These are phyloP conservation scores for Boletus vinaceobasis DNA, from an alignment of 768 basidiomycete genomes.

Conservation along the genomic window DNA sequence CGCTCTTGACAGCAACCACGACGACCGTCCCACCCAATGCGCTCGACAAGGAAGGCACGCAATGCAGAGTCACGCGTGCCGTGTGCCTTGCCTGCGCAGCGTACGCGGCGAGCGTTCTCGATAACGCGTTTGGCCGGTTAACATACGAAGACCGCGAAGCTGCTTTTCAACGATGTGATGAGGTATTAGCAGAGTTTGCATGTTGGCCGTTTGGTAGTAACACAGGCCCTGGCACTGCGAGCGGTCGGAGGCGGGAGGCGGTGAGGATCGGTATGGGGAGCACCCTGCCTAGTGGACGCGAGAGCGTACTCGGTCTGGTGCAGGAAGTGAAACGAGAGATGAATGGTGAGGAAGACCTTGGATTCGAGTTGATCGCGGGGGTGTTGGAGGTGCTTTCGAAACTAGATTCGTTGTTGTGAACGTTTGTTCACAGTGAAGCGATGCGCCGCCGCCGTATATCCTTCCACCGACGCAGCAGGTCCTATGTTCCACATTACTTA, in stretches of 20 bases:
- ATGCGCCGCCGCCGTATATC: neutral
- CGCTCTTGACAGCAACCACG: conserved; percentile 80
- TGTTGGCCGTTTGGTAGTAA: conserved; percentile 80
- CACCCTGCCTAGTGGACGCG: conserved; percentile 49
- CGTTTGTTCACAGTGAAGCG: neutral
- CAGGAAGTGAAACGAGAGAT: conserved; percentile 73
- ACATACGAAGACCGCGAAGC: conserved; percentile 92
- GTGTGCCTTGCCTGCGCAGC: conserved; percentile 88
- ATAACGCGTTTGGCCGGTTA: conserved; percentile 86
- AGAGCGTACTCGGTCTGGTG: conserved; percentile 71
- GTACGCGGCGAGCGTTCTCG: conserved; percentile 92
- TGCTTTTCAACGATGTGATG: conserved; percentile 91
- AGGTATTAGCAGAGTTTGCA: conserved; percentile 87
- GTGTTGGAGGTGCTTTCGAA: conserved; percentile 92
- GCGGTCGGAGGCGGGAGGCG: conserved; percentile 40
- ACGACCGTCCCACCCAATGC: conserved; percentile 74
- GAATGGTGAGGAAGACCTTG: conserved; percentile 70
- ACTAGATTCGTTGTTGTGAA: conserved; percentile 64
- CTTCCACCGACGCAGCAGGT: neutral
- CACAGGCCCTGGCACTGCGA: conserved; percentile 31
- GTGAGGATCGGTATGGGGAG: conserved; percentile 56
- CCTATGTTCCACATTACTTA: conserved; percentile 6
- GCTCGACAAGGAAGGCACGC: conserved; percentile 71
- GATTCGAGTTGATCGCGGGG: conserved; percentile 88
- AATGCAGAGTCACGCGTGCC: conserved; percentile 75